phyloP scores from a whole-genome alignment of 768 basidiomycete genomes.

The Xerocomellus amylosporus region DNA sequence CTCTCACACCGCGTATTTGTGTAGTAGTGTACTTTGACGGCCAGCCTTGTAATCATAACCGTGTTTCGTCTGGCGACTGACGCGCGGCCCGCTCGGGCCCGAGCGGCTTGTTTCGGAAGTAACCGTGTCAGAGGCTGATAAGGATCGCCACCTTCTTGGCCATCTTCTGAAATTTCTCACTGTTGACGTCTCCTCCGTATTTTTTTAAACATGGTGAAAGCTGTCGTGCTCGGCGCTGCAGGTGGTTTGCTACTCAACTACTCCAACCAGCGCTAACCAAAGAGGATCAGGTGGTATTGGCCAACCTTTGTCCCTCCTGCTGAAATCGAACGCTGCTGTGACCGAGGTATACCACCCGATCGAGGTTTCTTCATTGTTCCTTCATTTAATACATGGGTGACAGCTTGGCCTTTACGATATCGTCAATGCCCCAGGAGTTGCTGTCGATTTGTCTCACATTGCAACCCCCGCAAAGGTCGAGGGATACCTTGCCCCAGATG shows the following conservation, averaged over 20 bases:
- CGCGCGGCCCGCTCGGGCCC: neutral
- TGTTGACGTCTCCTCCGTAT: neutral
- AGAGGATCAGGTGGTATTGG: conserved; percentile 80
- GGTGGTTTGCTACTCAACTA: conserved; percentile 43
- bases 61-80: too few species aligned
- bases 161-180: neutral
- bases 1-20: neutral
- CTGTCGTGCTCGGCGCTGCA: conserved; percentile 95
- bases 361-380: neutral
- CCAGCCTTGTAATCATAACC: too few species aligned
- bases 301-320: conserved; percentile 89
- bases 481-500: conserved; percentile 77
- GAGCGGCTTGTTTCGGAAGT: conserved; percentile 10
- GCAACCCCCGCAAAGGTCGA: conserved; percentile 81
- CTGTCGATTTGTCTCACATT: conserved; percentile 93
- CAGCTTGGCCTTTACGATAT: conserved; percentile 93
- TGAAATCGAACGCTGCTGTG: conserved; percentile 82
- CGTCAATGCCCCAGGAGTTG: conserved; percentile 96
- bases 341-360: conserved; percentile 53
- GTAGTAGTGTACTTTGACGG: neutral
- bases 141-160: conserved; percentile 3
- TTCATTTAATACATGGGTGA: neutral
- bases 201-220: conserved; percentile 48
- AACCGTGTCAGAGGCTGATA: conserved; percentile 17
- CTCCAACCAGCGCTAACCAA: conserved; percentile 1